phyloP scores from a whole-genome alignment of 768 basidiomycete genomes.

The Leccinum boreale region DNA sequence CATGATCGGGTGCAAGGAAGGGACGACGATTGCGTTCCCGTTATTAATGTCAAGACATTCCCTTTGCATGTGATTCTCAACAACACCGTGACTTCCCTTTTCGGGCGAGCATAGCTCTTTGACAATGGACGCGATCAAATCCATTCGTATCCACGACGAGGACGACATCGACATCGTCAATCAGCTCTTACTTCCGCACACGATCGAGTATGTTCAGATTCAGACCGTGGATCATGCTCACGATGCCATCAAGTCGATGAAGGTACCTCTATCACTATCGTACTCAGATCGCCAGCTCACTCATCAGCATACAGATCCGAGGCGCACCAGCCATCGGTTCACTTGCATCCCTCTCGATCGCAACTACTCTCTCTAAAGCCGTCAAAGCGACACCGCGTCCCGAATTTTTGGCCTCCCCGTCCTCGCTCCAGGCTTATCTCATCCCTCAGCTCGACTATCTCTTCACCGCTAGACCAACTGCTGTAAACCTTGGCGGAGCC shows the following conservation, averaged over 20 bases:
- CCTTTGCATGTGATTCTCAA: constrained; percentile 34
- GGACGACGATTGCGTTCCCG: background rate
- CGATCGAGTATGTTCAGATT: constrained; percentile 62
- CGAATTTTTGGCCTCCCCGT: constrained; percentile 52
- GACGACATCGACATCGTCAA: constrained; percentile 81
- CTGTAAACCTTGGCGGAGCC: constrained; percentile 91
- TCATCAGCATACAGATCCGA: constrained; percentile 52
- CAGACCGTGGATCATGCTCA: constrained; percentile 79
- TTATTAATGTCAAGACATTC: background rate
- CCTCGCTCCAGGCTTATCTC: constrained; percentile 53
- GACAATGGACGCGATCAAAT: constrained; percentile 29
- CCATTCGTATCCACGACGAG: constrained; percentile 40
- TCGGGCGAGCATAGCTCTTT: constrained; percentile 6
- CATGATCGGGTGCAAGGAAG: constrained; percentile 46
- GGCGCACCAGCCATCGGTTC: constrained; percentile 96
- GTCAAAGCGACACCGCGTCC: constrained; percentile 46
- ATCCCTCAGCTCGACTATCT: constrained; percentile 64
- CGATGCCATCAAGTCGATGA: constrained; percentile 96
- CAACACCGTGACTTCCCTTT: constrained; percentile 12
- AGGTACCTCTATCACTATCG: constrained; percentile 44
- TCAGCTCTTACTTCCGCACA: constrained; percentile 83
- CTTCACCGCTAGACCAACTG: constrained; percentile 88
- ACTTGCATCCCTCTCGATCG: constrained; percentile 78
- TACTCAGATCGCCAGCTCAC: background rate
- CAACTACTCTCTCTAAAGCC: constrained; percentile 57